A percentile compares a stretch with the other conserved stretches of the same genome.
Conservation (phyloP, 139 green algal genomes). For the Monoraphidium neglectum region DNA sequence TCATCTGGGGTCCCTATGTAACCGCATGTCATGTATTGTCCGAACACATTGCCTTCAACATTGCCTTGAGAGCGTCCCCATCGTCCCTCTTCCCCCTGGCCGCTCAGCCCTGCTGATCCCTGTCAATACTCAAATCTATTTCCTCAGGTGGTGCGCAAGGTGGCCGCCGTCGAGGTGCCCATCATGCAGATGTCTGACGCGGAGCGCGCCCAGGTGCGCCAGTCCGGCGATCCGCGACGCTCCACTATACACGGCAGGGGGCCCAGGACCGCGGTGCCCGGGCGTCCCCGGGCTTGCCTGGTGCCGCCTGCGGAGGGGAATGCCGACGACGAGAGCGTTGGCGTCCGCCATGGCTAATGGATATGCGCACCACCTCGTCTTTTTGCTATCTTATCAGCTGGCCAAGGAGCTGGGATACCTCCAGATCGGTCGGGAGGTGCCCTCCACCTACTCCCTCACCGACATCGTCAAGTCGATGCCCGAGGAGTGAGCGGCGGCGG, state of each 20-base stretch:
- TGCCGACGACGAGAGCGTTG: background rate
- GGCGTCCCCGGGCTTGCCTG: background rate
- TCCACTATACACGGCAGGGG: background rate
- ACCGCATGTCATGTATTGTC: background rate
- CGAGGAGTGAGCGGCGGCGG: conserved; percentile 45
- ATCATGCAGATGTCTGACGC: conserved; percentile 38
- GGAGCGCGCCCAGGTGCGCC: conserved; percentile 33
- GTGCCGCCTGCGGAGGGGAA: background rate
- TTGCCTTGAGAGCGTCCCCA: background rate
- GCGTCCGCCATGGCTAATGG: background rate
- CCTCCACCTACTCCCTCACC: conserved; percentile 75
- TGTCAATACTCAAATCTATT: background rate
- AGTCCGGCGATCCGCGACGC: background rate
- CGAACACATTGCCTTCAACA: background rate
- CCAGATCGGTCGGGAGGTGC: conserved; percentile 86
- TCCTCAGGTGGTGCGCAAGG: conserved; percentile 2
- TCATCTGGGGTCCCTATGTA: background rate
- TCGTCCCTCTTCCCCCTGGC: background rate
- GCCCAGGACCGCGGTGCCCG: background rate
- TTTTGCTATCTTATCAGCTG: conserved; percentile 12
- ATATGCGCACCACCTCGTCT: background rate
- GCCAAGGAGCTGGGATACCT: conserved; percentile 77
- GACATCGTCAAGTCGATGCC: conserved; percentile 89
- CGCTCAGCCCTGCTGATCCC: background rate
- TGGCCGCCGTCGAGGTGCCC: conserved; percentile 26